Evolutionary conservation across 164 flowering plant species (phyloP).

Genomic region (Santalum album): DNA sequence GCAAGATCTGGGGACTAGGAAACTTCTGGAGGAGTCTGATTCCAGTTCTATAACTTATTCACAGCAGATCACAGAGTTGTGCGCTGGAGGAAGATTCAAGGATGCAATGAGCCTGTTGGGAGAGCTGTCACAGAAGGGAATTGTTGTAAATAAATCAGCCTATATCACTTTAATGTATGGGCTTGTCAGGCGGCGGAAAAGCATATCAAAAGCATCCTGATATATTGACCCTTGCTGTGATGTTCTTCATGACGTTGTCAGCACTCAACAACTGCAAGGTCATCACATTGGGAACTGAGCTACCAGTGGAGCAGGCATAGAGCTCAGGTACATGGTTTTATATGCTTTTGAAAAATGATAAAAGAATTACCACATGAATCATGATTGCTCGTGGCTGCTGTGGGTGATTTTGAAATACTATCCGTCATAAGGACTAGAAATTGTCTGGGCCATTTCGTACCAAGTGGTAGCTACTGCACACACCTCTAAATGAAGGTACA

Average conservation of each 20-base stretch:
- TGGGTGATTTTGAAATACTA: too few relatives aligned
- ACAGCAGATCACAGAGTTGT: conserved; percentile 47
- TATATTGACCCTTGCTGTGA: neutral
- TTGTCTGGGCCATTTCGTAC: too few relatives aligned
- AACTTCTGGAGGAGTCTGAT: conserved; percentile 21
- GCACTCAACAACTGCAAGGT: neutral
- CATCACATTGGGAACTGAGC: neutral
- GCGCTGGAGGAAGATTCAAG: conserved; percentile 48
- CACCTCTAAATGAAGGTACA: too few relatives aligned
- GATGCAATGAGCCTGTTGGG: conserved; percentile 54
- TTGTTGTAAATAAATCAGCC: conserved; percentile 33
- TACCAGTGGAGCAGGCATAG: neutral
- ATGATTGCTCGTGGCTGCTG: too few relatives aligned
- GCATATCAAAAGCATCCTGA: conserved; percentile 24
- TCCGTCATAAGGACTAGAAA: too few relatives aligned
- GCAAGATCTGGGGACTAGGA: conserved; percentile 12
- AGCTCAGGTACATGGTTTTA: neutral
- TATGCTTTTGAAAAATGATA: too few relatives aligned
- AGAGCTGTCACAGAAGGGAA: conserved; percentile 43
- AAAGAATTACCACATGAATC: too few relatives aligned
- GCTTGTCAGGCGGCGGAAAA: conserved; percentile 57
- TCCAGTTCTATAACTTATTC: conserved; percentile 31
- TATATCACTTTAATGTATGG: conserved; percentile 60
- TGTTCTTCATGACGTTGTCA: neutral
- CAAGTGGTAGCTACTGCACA: too few relatives aligned